Evolutionary conservation across 371 early-diverging fungal species (phyloP).

Genomic region (Apophysomyces sp.): DNA sequence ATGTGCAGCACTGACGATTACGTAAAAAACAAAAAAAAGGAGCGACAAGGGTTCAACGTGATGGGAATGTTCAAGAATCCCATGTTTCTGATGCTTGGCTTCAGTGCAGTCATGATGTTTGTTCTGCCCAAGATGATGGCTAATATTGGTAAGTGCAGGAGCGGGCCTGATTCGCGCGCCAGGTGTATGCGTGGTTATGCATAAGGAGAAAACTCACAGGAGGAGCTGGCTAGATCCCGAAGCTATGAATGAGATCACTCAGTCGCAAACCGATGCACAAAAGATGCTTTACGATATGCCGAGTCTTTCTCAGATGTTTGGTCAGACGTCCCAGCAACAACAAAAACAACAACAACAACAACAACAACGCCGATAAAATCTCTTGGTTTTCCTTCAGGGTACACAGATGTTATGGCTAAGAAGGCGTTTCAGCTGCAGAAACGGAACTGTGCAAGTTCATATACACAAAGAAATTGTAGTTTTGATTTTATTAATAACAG

Average conservation of each 20-base stretch:
- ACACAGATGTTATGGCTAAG: background rate
- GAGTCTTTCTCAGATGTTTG: conserved; percentile 38
- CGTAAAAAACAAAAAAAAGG: conserved; percentile 7
- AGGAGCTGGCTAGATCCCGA: conserved; percentile 34
- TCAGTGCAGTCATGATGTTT: conserved; percentile 44
- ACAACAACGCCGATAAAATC: background rate
- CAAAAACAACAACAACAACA: conserved; percentile 8
- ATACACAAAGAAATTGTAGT: background rate
- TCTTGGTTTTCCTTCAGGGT: background rate
- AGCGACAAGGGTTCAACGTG: conserved; percentile 44
- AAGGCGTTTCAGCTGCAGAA: background rate
- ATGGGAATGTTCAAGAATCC: conserved; percentile 49
- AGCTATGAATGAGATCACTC: conserved; percentile 31
- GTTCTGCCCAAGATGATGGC: conserved; percentile 51
- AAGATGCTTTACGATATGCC: conserved; percentile 42
- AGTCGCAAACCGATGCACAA: conserved; percentile 39
- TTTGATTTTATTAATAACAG: too few species aligned
- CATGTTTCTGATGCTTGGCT: conserved; percentile 51
- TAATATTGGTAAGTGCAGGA: conserved; percentile 41
- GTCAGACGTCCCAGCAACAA: conserved; percentile 8
- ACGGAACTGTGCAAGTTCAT: background rate
- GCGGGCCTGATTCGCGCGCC: too few species aligned
- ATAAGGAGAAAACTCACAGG: background rate
- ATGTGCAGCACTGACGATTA: too few species aligned
- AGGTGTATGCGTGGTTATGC: background rate